A percentile compares a stretch with the other conserved stretches of the same genome.
Evolutionary conservation across 257 asterid species (phyloP).

Genomic region (Ehretia macrophylla): DNA sequence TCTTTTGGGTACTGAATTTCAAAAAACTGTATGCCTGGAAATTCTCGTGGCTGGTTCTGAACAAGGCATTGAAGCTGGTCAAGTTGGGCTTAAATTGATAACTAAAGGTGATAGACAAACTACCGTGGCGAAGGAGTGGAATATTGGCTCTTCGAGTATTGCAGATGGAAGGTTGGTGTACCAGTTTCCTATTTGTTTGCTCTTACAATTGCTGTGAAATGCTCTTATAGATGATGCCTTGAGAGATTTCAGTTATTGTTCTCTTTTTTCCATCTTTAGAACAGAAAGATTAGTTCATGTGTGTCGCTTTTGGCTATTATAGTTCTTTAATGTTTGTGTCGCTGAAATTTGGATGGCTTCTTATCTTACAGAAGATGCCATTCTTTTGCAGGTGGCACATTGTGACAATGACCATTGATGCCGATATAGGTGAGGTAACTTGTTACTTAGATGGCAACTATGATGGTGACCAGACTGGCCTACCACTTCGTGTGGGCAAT

Average conservation of each 20-base stretch:
- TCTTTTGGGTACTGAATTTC: slow-evolving; percentile 91
- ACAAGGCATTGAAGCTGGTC: slow-evolving; percentile 99
- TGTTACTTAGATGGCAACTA: slow-evolving; percentile 93
- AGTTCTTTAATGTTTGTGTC: neutral
- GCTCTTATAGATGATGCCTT: neutral
- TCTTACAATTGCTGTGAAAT: neutral
- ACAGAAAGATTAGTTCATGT: neutral
- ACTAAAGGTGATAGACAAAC: slow-evolving; percentile 92
- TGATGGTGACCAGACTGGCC: slow-evolving; percentile 86
- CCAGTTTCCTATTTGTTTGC: slow-evolving; percentile 4
- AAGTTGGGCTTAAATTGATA: slow-evolving; percentile 86
- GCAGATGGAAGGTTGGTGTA: slow-evolving; percentile 91
- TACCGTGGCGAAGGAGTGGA: slow-evolving; percentile 92
- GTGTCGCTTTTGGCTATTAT: neutral
- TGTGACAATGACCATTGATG: slow-evolving; percentile 82
- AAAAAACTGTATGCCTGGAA: slow-evolving; percentile 85
- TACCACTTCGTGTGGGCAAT: slow-evolving; percentile 72
- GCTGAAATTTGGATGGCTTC: neutral
- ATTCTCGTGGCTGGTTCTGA: slow-evolving; percentile 98
- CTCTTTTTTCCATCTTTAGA: neutral
- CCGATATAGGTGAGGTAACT: slow-evolving; percentile 92
- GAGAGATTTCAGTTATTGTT: neutral
- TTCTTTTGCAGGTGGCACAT: slow-evolving; percentile 84
- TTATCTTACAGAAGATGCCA: slow-evolving; percentile 2
- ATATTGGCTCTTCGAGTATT: slow-evolving; percentile 80